phyloP scores from a whole-genome alignment of 192 early-diverging fungal species.

The Backusella morwellensis region DNA sequence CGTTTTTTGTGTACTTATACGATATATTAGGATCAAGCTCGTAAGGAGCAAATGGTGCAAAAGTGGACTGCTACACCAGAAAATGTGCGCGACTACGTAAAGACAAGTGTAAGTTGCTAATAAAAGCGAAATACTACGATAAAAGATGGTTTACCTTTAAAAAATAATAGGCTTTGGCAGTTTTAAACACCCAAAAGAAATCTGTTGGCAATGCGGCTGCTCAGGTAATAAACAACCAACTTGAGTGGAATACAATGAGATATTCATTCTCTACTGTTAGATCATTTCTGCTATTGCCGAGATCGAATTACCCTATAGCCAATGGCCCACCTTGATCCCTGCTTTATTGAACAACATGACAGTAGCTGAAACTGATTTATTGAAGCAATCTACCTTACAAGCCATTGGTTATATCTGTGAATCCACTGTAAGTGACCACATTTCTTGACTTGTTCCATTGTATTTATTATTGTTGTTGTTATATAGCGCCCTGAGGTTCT shows the following conservation, averaged over 20 bases:
- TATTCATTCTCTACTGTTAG: constrained; percentile 28
- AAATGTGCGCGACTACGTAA: constrained; percentile 61
- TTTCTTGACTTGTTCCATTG: no score
- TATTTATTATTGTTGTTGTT: neutral
- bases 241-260: no score
- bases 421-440: constrained; percentile 55
- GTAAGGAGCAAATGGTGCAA: constrained; percentile 56
- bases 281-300: constrained; percentile 88
- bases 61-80: constrained; percentile 68
- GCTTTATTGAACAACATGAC: constrained; percentile 76
- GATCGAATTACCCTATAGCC: constrained; percentile 84
- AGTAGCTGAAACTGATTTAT: constrained; percentile 60
- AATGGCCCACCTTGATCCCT: constrained; percentile 88
- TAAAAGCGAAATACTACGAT: neutral
- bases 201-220: constrained; percentile 67
- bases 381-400: constrained; percentile 82
- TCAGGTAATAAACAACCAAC: constrained; percentile 40
- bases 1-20: constrained; percentile 3
- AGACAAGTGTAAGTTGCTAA: constrained; percentile 29
- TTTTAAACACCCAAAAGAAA: constrained; percentile 27
- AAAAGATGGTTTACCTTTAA: neutral
- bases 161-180: neutral
- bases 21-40: constrained; percentile 40
- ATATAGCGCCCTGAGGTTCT: constrained; percentile 77
- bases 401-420: constrained; percentile 96